These are phyloP conservation scores for Kwoniella sp. DNA, from an alignment of 768 basidiomycete genomes.

Conservation along the genomic window DNA sequence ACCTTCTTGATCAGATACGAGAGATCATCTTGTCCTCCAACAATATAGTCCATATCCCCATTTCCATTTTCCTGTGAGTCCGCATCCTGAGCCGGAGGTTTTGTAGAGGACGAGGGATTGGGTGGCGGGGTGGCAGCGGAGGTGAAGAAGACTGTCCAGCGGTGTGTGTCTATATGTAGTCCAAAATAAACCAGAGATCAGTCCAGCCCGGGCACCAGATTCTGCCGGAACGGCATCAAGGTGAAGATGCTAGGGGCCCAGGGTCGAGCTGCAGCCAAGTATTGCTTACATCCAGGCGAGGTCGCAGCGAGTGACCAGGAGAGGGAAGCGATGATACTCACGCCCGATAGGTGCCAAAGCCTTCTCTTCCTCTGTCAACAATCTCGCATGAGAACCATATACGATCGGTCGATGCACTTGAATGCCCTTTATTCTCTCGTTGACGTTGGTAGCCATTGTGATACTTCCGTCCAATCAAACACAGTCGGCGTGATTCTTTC, in stretches of 20 bases:
- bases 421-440: slow-evolving; percentile 65
- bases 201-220: too few species aligned
- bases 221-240: too few species aligned
- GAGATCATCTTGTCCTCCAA: slow-evolving; percentile 84
- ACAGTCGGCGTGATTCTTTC: too few species aligned
- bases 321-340: too few species aligned
- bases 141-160: slow-evolving; percentile 93
- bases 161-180: slow-evolving; percentile 69
- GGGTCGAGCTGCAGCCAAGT: too few species aligned
- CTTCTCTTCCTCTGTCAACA: slow-evolving; percentile 71
- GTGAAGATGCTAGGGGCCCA: too few species aligned
- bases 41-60: slow-evolving; percentile 60
- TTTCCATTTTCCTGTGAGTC: slow-evolving; percentile 54
- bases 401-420: slow-evolving; percentile 87
- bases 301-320: too few species aligned
- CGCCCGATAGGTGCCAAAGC: slow-evolving; percentile 43
- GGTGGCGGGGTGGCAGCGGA: slow-evolving; percentile 69
- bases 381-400: slow-evolving; percentile 88
- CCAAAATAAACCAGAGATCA: too few species aligned
- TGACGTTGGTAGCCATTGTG: slow-evolving; percentile 13
- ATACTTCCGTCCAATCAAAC: too few species aligned
- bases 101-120: slow-evolving; percentile 54
- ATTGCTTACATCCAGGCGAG: too few species aligned
- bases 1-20: slow-evolving; percentile 92
- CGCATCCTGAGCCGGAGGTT: slow-evolving; percentile 41